Conservation (phyloP, 75 land plant species). For the Sequoiadendron giganteum region DNA sequence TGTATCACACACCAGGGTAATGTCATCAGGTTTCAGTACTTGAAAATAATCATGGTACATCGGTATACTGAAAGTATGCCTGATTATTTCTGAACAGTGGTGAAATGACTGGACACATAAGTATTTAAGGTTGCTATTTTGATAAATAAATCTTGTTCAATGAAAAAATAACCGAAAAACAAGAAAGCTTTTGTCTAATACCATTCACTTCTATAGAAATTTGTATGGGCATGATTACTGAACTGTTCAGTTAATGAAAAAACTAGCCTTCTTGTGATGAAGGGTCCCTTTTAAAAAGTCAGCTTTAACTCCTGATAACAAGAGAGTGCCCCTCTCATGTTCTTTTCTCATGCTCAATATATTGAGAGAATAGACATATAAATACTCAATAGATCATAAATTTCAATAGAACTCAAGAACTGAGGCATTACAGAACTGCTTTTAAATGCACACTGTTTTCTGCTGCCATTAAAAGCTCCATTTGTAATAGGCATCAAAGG, state of each 20-base stretch:
- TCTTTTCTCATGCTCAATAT: neutral
- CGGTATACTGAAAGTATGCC: too few species aligned
- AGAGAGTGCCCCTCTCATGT: too few species aligned
- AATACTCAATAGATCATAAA: neutral
- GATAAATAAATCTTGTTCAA: neutral
- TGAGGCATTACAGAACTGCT: neutral
- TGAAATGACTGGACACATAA: neutral
- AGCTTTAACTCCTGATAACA: neutral
- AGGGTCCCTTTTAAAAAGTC: neutral
- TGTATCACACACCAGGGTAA: too few species aligned
- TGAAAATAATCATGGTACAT: too few species aligned
- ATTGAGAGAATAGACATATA: too few species aligned
- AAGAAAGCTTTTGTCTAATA: neutral
- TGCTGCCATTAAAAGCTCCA: neutral
- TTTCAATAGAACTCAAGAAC: neutral
- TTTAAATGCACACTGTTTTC: too few species aligned
- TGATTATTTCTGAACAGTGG: too few species aligned
- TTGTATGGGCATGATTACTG: neutral
- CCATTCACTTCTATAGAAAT: neutral
- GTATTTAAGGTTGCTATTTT: neutral
- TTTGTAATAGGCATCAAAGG: neutral
- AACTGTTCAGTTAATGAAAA: neutral
- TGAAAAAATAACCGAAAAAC: neutral
- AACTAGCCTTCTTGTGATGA: neutral
- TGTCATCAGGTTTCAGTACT: too few species aligned